A percentile compares a stretch with the other conserved stretches of the same genome.
These are phyloP conservation scores for Arthromyces matolae DNA, from an alignment of 768 basidiomycete species.

Conservation along the genomic window DNA sequence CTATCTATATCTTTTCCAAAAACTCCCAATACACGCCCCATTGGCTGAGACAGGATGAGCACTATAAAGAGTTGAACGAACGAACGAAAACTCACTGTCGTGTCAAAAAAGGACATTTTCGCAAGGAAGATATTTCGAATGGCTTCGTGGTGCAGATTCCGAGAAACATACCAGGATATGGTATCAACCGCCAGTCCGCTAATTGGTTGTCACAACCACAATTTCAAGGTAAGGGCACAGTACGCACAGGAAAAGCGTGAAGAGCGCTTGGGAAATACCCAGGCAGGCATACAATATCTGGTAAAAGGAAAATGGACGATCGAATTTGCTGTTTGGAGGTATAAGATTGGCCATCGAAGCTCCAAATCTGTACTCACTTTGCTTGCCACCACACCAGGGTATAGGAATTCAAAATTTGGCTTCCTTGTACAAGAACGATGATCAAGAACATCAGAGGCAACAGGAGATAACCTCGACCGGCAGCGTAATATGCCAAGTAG, in stretches of 20 bases:
- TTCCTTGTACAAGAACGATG: constrained; percentile 56
- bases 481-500: constrained; percentile 54
- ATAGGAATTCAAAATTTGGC: constrained; percentile 59
- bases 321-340: constrained; percentile 34
- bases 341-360: background rate
- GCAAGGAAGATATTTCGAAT: constrained; percentile 60
- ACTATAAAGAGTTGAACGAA: background rate
- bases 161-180: constrained; percentile 56
- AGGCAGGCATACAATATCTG: constrained; percentile 61
- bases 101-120: constrained; percentile 78
- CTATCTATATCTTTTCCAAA: constrained; percentile 69
- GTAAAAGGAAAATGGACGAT: constrained; percentile 54
- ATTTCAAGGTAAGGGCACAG: background rate
- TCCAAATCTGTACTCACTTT: constrained; percentile 38
- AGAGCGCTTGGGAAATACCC: constrained; percentile 50
- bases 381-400: constrained; percentile 72
- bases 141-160: constrained; percentile 56
- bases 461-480: constrained; percentile 49
- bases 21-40: constrained; percentile 57
- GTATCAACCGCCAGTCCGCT: constrained; percentile 54
- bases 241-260: constrained; percentile 55
- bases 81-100: constrained; percentile 37
- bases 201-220: background rate
- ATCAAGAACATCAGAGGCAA: constrained; percentile 48
- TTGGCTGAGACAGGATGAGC: constrained; percentile 33